Evolutionary conservation across 2,329 filamentous ascomycete genomes (phyloP), one percentile per base, ranked within the genome.

Genomic region (Sporothrix variecibatus): DNA sequence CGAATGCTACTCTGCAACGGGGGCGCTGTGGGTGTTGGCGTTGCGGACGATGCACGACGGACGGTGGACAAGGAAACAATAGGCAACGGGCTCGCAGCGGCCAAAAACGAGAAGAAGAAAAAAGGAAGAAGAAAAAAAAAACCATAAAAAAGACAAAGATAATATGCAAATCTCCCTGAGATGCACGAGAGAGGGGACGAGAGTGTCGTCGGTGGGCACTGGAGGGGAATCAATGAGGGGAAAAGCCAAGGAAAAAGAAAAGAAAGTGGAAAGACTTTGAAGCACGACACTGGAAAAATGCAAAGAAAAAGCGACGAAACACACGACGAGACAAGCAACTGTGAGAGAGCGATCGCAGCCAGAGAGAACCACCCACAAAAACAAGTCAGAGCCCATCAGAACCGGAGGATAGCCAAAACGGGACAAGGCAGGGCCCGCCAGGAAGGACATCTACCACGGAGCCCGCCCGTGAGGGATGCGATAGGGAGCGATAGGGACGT

Each of bases 401-500:
- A 49, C 43, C 62, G 62, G 62, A 26, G 38, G 23, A 67, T 46
- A 67, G n/a, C 62, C 62, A 15, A 67, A 67, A 46, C n/a, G 60
- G 62, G 62, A 67, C 38, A 67, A 67, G 38, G 58, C 28, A 64
- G n/a, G 34, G 34, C 60, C 60, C 60, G 34, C 51, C 12, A 43
- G 40, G 40, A 12, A 43, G 40, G 40, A 43, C 1, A 43, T 43
- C 40, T 34, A 11, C 51, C 51, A 56, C 20, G 51, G 51, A 23
- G 51, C 51, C 23, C 8, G 23, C 12, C 26, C 53, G 7, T 49
- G 43, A 17, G 43, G 43, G 12, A 15, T 17, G 43, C 43, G 43
- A 49, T 20, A 38, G 31, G 58, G 58, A 40, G 31, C 31, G 31
- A 20, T 20, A 58, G n/a, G 53, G 53, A 31, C 53, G 26, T 26